Evolutionary conservation across 768 basidiomycete genomes (phyloP).

Genomic region (Trichaptum fuscoviolaceum): DNA sequence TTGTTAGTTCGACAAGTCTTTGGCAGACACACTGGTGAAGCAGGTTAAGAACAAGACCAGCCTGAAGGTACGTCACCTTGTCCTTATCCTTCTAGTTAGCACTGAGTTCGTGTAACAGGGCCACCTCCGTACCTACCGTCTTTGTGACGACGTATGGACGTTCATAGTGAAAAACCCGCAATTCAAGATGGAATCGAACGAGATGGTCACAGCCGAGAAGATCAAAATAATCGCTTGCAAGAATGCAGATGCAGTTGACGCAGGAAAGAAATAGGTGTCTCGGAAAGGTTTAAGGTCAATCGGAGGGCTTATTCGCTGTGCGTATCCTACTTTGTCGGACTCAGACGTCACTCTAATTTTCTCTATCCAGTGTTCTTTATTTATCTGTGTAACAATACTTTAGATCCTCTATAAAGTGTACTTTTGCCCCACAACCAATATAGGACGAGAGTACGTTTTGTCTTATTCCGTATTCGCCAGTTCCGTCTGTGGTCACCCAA

Average conservation of each 20-base stretch:
- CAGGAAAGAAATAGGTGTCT: slow-evolving; percentile 61
- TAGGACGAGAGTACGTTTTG: neutral
- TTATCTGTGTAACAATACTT: neutral
- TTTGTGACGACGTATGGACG: slow-evolving; percentile 98
- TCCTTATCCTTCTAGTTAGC: slow-evolving; percentile 4
- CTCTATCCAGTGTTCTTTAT: neutral
- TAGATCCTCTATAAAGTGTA: neutral
- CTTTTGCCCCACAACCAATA: neutral
- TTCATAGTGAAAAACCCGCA: slow-evolving; percentile 90
- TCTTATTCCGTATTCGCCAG: neutral
- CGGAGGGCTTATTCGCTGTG: neutral
- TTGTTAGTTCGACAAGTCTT: slow-evolving; percentile 87
- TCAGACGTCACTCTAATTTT: neutral
- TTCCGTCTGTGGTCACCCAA: too few relatives aligned
- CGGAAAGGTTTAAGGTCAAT: neutral
- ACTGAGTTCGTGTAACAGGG: slow-evolving; percentile 43
- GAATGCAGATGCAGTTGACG: slow-evolving; percentile 83
- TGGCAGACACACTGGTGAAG: slow-evolving; percentile 89
- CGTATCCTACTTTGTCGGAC: neutral
- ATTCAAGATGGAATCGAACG: slow-evolving; percentile 95
- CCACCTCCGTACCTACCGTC: slow-evolving; percentile 85
- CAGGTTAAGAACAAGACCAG: slow-evolving; percentile 93
- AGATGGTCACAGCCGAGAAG: slow-evolving; percentile 64
- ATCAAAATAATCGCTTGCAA: slow-evolving; percentile 99
- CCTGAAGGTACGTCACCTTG: slow-evolving; percentile 57